Base-by-base conservation (phyloP, 2,329 filamentous ascomycete genomes). In the Berkeleyomyces basicola region DNA sequence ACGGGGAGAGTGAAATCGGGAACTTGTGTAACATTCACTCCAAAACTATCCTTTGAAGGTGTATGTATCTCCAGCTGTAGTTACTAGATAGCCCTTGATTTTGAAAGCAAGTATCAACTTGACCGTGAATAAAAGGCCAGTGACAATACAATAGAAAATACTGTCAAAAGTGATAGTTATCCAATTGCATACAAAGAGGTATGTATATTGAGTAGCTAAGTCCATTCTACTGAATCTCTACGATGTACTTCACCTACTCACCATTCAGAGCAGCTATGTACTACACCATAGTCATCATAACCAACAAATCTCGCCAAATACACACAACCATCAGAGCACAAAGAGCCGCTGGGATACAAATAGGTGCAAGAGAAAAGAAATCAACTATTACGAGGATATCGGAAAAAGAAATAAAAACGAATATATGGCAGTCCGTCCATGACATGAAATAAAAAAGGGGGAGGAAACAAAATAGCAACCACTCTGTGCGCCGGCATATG, bases 341-440 rank as follows among this genome's bases (percentile, higher is more conserved):
- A 14, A 60, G 10, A 3, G 43, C 23, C 23, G 23, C 23, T 23
- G 23, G 23, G 23, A 23, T 23, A 63, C 23, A 7, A 55, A 57
- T 7, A 58, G n/a, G 10, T 10, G 42, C 47, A 61, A 58, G 61
- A 62, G 42, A 62, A 47, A 43, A 44, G 37, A 44, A 62, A 63
- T 53, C 42, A 55, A 61, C 59, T 64, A 62, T 60, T 63, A 59
- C 33, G 57, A 61, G 63, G 59, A 62, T 62, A 64, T 59, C 63
- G 47, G 14, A 47, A 43, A 46, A 23, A 10, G 55, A 40, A 40
- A 60, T 33, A 64, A 37, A 37, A n/a, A 16, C 14, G 14, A 58
- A 61, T 40, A 62, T 44, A 59, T 31, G 44, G 53, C 61, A 63
- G 59, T 40, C 44, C 58, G 14, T 40, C 36, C 58, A 58, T 57